phyloP scores from a whole-genome alignment of 2,329 filamentous ascomycete genomes.

The Chrysoporthe cubensis region DNA sequence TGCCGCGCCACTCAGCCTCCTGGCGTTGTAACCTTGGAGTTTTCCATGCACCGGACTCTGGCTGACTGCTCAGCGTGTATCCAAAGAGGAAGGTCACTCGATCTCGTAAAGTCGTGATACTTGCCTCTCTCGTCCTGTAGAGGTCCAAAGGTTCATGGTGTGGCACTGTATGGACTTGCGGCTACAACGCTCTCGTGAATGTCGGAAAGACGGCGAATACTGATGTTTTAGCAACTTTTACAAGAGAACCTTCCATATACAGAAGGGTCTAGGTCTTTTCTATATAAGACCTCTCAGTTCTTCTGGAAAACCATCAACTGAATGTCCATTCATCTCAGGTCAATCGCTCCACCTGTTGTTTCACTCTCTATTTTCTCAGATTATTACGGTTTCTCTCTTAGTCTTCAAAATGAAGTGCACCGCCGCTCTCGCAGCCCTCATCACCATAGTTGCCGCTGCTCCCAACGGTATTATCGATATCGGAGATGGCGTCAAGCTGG shows the following conservation, averaged over 20 bases:
- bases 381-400: neutral
- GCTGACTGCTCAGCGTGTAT: neutral
- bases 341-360: neutral
- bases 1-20: neutral
- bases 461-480: conserved; percentile 44
- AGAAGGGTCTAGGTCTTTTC: neutral
- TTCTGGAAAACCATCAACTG: neutral
- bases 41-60: neutral
- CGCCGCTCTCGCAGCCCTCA: conserved; percentile 39
- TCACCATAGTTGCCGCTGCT: conserved; percentile 43
- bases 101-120: neutral
- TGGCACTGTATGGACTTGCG: neutral
- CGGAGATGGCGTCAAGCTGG: conserved; percentile 50
- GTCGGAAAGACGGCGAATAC: neutral
- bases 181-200: neutral
- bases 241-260: neutral
- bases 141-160: neutral
- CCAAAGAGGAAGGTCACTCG: conserved; percentile 2
- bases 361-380: neutral
- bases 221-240: too few species aligned
- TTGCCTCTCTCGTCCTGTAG: neutral
- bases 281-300: neutral
- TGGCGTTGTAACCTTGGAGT: neutral
- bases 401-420: conserved; percentile 54
- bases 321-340: neutral